Percentiles rank a stretch among this genome's conserved stretches.
These are phyloP conservation scores for Trametes coccinea DNA, from an alignment of 768 basidiomycete genomes.

Conservation along the genomic window DNA sequence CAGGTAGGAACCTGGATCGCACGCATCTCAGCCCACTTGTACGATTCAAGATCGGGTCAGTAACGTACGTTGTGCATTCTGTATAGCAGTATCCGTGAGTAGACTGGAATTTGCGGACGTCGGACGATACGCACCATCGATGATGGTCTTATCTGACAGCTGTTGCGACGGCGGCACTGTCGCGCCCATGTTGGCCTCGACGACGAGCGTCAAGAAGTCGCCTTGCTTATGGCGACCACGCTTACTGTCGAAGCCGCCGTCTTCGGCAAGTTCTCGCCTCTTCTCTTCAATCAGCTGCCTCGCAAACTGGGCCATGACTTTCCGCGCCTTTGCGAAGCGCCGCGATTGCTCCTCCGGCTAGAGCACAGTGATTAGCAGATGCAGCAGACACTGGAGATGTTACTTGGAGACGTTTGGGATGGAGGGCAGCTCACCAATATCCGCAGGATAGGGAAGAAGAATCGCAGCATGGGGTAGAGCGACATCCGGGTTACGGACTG, in stretches of 20 bases:
- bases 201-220: conserved; percentile 31
- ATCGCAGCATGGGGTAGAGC: conserved; percentile 4
- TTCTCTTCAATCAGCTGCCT: conserved; percentile 29
- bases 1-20: conserved; percentile 22
- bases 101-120: no score
- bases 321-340: conserved; percentile 11
- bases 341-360: conserved; percentile 13
- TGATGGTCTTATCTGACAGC: conserved; percentile 37
- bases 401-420: no score
- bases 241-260: conserved; percentile 25
- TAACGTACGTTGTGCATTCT: conserved; percentile 9
- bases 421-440: conserved; percentile 13
- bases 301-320: conserved; percentile 28
- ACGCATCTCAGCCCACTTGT: not conserved
- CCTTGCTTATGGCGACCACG: conserved; percentile 26
- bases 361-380: no score
- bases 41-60: not conserved
- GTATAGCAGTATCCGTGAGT: not conserved
- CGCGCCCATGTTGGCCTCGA: conserved; percentile 32
- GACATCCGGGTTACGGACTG: conserved; percentile 6
- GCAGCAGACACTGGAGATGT: no score
- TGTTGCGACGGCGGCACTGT: conserved; percentile 28
- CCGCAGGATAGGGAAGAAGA: conserved; percentile 26
- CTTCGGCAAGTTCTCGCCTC: conserved; percentile 30
- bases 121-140: conserved; percentile 27